Conservation (phyloP, 805 yeast genomes). For the Tetrapisispora taiwanensis region DNA sequence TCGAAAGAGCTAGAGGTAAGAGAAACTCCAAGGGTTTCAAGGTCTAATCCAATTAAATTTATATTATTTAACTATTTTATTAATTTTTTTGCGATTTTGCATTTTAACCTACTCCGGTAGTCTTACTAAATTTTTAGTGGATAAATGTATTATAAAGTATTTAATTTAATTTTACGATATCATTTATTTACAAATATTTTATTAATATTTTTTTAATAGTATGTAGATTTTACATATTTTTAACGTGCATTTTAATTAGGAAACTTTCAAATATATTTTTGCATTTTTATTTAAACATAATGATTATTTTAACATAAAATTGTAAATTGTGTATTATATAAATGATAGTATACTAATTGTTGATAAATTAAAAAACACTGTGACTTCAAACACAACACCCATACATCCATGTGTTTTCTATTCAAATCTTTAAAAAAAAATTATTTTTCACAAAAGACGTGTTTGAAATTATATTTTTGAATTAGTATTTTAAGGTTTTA, state of each 20-base stretch:
- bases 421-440: no score
- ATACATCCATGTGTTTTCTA: no score
- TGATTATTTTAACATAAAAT: no score
- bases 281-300: no score
- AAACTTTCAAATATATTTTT: not conserved
- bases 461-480: no score
- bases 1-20: slow-evolving; percentile 99
- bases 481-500: no score
- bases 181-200: not conserved
- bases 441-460: no score
- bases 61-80: not conserved
- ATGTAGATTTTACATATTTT: not conserved
- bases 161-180: slow-evolving; percentile 2
- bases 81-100: not conserved
- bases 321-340: no score
- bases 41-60: slow-evolving; percentile 55
- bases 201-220: not conserved
- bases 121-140: not conserved
- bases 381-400: no score
- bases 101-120: not conserved
- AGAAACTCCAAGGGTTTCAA: slow-evolving; percentile 99
- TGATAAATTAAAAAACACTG: no score
- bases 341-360: no score
- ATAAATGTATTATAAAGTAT: slow-evolving; percentile 2
- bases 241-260: not conserved